These are phyloP conservation scores for Trametes maxima DNA, from an alignment of 768 basidiomycete genomes.

Conservation along the genomic window DNA sequence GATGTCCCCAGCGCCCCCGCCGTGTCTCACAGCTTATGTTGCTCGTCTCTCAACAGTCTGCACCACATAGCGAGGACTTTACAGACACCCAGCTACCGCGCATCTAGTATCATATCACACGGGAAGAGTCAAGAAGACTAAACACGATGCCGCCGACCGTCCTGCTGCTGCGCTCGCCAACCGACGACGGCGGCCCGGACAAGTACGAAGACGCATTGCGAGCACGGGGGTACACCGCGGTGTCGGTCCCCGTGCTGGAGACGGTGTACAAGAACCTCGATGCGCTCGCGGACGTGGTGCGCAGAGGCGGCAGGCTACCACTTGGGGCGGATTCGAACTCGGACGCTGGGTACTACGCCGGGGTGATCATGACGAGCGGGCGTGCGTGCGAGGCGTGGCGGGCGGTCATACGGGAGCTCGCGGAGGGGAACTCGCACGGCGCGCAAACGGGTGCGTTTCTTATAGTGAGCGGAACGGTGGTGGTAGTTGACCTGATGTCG, in stretches of 20 bases:
- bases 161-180: conserved; percentile 45
- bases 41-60: background rate
- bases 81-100: background rate
- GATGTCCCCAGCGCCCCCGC: conserved; percentile 7
- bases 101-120: background rate
- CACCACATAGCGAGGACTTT: background rate
- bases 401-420: conserved; percentile 39
- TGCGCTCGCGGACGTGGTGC: conserved; percentile 46
- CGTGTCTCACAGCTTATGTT: background rate
- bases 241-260: conserved; percentile 74
- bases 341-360: conserved; percentile 40
- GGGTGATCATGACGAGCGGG: conserved; percentile 79
- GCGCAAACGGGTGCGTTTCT: background rate
- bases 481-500: too few species aligned
- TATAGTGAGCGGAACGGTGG: background rate
- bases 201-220: conserved; percentile 58
- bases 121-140: background rate
- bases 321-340: background rate
- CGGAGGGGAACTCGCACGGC: background rate
- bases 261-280: conserved; percentile 57
- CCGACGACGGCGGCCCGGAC: conserved; percentile 43
- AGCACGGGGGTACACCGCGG: conserved; percentile 48
- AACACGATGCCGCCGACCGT: conserved; percentile 32
- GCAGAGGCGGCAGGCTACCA: conserved; percentile 27
- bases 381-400: conserved; percentile 77